These are phyloP conservation scores for Leishmania martiniquensis DNA, from an alignment of 208 protist species.

Conservation along the genomic window DNA sequence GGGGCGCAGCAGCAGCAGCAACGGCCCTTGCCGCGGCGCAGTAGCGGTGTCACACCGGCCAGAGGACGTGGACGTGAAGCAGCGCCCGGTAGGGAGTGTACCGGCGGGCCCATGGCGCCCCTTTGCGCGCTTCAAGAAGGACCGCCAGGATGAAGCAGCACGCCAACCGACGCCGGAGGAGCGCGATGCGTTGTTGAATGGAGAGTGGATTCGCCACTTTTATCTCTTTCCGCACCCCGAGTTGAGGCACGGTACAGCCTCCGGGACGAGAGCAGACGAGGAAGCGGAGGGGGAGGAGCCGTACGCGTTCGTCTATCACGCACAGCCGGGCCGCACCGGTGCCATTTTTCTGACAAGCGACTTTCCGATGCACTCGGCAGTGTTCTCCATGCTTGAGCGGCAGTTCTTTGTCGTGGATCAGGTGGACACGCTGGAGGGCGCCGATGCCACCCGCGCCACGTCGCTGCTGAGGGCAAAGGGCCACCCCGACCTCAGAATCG, in stretches of 20 bases:
- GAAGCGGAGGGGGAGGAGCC: conserved; percentile 50
- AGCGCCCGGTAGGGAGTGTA: conserved; percentile 40
- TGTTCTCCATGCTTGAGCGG: conserved; percentile 81
- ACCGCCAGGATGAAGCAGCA: conserved; percentile 30
- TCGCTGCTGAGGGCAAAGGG: conserved; percentile 63
- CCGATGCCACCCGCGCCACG: conserved; percentile 51
- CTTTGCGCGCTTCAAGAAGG: conserved; percentile 63
- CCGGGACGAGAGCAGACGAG: not conserved
- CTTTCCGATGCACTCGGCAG: conserved; percentile 82
- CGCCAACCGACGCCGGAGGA: conserved; percentile 78
- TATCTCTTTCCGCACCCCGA: conserved; percentile 61
- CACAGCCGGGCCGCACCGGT: conserved; percentile 83
- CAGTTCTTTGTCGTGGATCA: conserved; percentile 81
- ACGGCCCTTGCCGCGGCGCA: not conserved
- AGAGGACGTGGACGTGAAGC: conserved; percentile 28
- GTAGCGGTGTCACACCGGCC: conserved; percentile 3
- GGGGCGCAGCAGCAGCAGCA: not conserved
- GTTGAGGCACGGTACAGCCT: not conserved
- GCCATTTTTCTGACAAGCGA: conserved; percentile 77
- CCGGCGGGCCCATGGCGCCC: conserved; percentile 78
- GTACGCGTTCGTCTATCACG: conserved; percentile 81
- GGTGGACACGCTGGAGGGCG: conserved; percentile 55
- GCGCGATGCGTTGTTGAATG: conserved; percentile 68
- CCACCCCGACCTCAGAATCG: conserved; percentile 34
- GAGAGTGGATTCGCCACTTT: conserved; percentile 89